A percentile compares a stretch with the other conserved stretches of the same genome.
Conservation (phyloP, 208 protist genomes). For the Crithidia expoeki region DNA sequence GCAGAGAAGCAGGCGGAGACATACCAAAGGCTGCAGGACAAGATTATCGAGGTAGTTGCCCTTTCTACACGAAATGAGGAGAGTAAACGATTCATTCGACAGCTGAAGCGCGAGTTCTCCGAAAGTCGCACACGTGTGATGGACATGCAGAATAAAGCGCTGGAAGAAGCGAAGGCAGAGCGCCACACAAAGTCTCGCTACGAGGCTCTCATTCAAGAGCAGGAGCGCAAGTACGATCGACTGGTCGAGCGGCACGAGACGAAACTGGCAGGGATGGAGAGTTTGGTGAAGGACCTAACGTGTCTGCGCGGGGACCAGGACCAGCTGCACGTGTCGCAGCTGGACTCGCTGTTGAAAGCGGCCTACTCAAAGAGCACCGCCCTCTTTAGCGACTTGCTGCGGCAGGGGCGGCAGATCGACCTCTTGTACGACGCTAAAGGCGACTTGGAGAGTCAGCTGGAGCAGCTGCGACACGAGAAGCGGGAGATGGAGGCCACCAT, state of each 20-base stretch:
- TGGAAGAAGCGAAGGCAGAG: conserved; percentile 69
- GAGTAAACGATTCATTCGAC: conserved; percentile 89
- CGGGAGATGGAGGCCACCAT: conserved; percentile 62
- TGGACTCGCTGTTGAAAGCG: conserved; percentile 83
- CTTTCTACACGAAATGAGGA: conserved; percentile 88
- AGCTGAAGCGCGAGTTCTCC: conserved; percentile 87
- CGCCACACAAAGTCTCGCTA: conserved; percentile 54
- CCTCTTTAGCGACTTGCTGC: conserved; percentile 84
- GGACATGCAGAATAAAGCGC: conserved; percentile 77
- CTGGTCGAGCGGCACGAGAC: conserved; percentile 66
- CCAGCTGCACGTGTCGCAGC: conserved; percentile 71
- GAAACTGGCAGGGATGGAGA: conserved; percentile 72
- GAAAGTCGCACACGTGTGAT: conserved; percentile 82
- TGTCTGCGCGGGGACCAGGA: conserved; percentile 62
- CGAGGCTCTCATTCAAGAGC: conserved; percentile 60
- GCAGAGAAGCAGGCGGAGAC: conserved; percentile 71
- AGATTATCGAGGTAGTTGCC: conserved; percentile 88
- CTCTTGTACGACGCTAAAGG: conserved; percentile 69
- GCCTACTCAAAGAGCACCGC: conserved; percentile 86
- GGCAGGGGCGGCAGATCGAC: conserved; percentile 77
- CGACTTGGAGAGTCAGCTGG: conserved; percentile 64
- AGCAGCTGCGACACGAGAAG: conserved; percentile 62
- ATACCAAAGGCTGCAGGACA: conserved; percentile 79
- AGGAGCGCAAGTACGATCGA: conserved; percentile 60
- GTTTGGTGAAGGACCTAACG: conserved; percentile 76